These are phyloP conservation scores for Nymphaea thermarum DNA, from an alignment of 164 flowering plant genomes.

Conservation along the genomic window DNA sequence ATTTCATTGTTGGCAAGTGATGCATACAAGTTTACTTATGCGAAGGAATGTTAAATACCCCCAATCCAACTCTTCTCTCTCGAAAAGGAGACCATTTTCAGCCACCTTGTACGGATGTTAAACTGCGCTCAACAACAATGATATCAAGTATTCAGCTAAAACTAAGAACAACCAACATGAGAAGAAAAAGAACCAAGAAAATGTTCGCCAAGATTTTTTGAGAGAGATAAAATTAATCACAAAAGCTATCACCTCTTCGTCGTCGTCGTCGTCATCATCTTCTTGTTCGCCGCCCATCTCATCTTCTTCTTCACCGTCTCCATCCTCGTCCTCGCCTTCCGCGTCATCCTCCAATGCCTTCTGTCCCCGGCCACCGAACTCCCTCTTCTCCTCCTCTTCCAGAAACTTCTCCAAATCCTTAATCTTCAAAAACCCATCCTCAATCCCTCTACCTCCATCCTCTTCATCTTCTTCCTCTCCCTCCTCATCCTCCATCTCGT, in stretches of 20 bases:
- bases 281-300: conserved; percentile 30
- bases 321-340: conserved; percentile 1
- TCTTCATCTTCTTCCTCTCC: conserved; percentile 20
- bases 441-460: conserved; percentile 29
- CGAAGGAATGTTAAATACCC: no score
- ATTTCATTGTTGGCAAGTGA: no score
- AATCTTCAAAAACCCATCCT: conserved; percentile 65
- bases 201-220: no score
- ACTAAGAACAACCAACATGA: not conserved
- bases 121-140: no score
- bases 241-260: conserved; percentile 28
- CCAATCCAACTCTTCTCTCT: no score
- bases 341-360: conserved; percentile 3
- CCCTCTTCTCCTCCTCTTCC: conserved; percentile 59
- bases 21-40: no score
- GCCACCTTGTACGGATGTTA: no score
- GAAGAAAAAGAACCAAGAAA: not conserved
- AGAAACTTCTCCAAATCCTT: conserved; percentile 63
- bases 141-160: no score
- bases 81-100: no score
- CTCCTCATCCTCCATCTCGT: conserved; percentile 22
- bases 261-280: conserved; percentile 24
- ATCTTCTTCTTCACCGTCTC: conserved; percentile 1
- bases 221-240: not conserved
- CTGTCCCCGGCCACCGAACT: conserved; percentile 35